Evolutionary conservation across 495 filamentous ascomycete genomes (phyloP).

Genomic region (Aspergillus steynii): DNA sequence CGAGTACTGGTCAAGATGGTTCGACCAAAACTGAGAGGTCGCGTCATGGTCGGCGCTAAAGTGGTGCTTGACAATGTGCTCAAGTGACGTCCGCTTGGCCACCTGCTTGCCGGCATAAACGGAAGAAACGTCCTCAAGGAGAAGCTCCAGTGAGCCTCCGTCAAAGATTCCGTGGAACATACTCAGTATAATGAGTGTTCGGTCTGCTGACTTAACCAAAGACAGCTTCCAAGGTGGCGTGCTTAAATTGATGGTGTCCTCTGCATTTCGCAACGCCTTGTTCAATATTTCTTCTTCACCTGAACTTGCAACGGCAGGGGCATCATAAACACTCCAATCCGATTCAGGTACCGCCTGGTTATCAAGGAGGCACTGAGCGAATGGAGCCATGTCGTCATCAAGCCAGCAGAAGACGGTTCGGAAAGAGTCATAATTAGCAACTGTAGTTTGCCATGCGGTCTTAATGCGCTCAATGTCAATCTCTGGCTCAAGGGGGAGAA

Average conservation of each 20-base stretch:
- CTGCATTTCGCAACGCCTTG: constrained; percentile 20
- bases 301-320: constrained; percentile 19
- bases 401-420: constrained; percentile 66
- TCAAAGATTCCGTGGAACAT: constrained; percentile 81
- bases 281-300: constrained; percentile 27
- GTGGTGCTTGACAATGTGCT: constrained; percentile 34
- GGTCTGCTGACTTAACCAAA: constrained; percentile 29
- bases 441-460: constrained; percentile 48
- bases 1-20: constrained; percentile 39
- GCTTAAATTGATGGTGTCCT: constrained; percentile 18
- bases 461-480: constrained; percentile 44
- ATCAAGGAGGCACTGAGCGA: constrained; percentile 48
- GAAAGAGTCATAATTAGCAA: constrained; percentile 53
- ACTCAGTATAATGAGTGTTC: constrained; percentile 57
- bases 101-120: constrained; percentile 29
- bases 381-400: constrained; percentile 67
- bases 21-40: constrained; percentile 62
- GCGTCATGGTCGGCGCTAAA: constrained; percentile 37
- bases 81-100: constrained; percentile 22
- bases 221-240: constrained; percentile 35
- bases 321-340: constrained; percentile 43
- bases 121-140: constrained; percentile 62
- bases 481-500: constrained; percentile 44
- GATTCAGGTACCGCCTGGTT: constrained; percentile 13
- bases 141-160: constrained; percentile 66